phyloP scores from a whole-genome alignment of 768 basidiomycete species.

The Dentipellis sp. region DNA sequence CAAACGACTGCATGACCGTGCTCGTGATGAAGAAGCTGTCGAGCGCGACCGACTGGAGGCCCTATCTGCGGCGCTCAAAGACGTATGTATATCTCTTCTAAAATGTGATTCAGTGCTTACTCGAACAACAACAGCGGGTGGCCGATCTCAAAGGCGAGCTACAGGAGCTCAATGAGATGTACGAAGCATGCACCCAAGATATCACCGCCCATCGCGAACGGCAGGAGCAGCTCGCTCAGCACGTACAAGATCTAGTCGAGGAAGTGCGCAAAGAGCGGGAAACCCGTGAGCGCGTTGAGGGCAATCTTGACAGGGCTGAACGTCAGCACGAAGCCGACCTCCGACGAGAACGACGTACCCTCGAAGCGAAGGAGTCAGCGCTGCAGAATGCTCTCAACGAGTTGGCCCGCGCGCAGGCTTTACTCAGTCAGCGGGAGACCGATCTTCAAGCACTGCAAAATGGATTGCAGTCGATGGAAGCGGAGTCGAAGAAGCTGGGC shows the following conservation, averaged over 20 bases:
- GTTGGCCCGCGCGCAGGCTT: conserved; percentile 49
- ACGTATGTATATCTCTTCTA: conserved; percentile 35
- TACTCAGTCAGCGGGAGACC: conserved; percentile 61
- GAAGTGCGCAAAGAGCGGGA: conserved; percentile 53
- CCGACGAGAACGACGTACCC: conserved; percentile 48
- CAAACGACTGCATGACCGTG: conserved; percentile 58
- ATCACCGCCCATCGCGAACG: conserved; percentile 58
- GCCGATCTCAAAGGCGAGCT: conserved; percentile 53
- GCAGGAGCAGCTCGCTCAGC: conserved; percentile 69
- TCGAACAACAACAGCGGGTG: conserved; percentile 50
- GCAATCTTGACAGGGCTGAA: conserved; percentile 47
- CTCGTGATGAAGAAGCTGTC: conserved; percentile 65
- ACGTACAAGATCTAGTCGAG: conserved; percentile 62
- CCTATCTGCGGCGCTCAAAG: conserved; percentile 67
- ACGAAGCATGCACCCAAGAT: conserved; percentile 55
- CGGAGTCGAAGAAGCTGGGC: conserved; percentile 70
- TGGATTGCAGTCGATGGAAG: conserved; percentile 62
- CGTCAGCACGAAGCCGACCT: conserved; percentile 54
- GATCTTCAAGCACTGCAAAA: conserved; percentile 70
- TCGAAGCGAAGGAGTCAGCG: conserved; percentile 65
- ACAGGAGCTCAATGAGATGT: conserved; percentile 52
- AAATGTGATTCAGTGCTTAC: neutral
- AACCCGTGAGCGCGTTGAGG: conserved; percentile 42
- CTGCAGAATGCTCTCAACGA: conserved; percentile 55
- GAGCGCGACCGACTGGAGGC: conserved; percentile 63